phyloP scores from a whole-genome alignment of 257 asterid genomes.

The Ajuga chamaepitys region DNA sequence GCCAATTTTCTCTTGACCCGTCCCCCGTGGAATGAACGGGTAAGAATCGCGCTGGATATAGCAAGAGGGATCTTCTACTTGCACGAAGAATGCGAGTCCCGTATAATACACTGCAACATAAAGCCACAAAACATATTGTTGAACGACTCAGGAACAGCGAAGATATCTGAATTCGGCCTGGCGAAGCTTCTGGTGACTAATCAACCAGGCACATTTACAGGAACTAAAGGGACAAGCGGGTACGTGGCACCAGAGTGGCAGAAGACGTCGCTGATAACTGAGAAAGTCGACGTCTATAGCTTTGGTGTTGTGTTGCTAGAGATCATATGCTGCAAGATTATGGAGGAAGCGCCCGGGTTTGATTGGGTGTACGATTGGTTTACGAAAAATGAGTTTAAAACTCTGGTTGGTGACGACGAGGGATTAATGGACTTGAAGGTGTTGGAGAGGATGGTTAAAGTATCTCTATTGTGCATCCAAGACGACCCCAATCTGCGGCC shows the following conservation, averaged over 20 bases:
- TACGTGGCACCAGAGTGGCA: constrained; percentile 9
- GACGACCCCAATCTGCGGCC: neutral
- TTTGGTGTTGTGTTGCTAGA: neutral
- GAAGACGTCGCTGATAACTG: neutral
- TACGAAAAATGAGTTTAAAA: neutral
- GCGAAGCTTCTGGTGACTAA: constrained; percentile 4
- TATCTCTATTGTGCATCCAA: neutral
- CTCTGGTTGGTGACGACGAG: neutral
- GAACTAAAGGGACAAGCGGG: neutral
- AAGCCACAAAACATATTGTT: constrained; percentile 58
- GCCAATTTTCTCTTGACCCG: constrained; percentile 30
- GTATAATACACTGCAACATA: constrained; percentile 57
- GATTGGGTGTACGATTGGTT: neutral
- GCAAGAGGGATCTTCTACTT: constrained; percentile 49
- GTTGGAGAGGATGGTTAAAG: neutral
- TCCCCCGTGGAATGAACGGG: constrained; percentile 1
- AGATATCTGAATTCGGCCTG: too few species aligned
- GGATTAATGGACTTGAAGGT: neutral
- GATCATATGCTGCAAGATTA: neutral
- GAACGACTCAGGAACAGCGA: too few species aligned
- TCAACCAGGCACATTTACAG: neutral
- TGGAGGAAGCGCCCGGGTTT: neutral
- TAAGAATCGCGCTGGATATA: constrained; percentile 27
- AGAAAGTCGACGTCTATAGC: neutral
- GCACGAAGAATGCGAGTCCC: constrained; percentile 52